Evolutionary conservation across 441 rosid genomes (phyloP).

Genomic region (Aleurites moluccanus): DNA sequence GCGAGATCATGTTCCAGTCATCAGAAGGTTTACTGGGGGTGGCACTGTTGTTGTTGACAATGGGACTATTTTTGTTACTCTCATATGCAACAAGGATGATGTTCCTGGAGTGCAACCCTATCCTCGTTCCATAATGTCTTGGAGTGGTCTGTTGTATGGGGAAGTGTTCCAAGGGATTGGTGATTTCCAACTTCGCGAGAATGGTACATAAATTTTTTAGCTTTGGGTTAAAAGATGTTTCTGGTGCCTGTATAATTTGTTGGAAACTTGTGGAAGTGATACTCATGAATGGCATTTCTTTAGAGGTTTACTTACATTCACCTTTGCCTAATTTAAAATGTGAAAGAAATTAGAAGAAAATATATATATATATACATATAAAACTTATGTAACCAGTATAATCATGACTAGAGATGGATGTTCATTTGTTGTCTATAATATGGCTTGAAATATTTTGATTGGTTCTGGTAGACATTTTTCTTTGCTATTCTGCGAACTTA

Average conservation of each 20-base stretch:
- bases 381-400: neutral
- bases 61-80: conserved; percentile 68
- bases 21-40: conserved; percentile 82
- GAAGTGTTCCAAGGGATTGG: conserved; percentile 61
- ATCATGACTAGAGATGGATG: neutral
- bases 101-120: conserved; percentile 68
- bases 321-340: neutral
- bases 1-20: conserved; percentile 60
- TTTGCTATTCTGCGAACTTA: neutral
- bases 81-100: conserved; percentile 71
- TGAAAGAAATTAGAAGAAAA: neutral
- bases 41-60: conserved; percentile 86
- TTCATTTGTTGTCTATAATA: neutral
- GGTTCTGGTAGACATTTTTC: neutral
- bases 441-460: neutral
- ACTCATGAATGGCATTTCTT: neutral
- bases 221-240: conserved; percentile 20
- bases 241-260: neutral
- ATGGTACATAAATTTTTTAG: conserved; percentile 55
- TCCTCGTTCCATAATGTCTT: conserved; percentile 86
- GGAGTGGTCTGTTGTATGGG: conserved; percentile 66
- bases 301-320: neutral
- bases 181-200: conserved; percentile 77
- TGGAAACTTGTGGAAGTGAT: neutral
- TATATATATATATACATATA: neutral